These are phyloP conservation scores for Stereocaulon alpinum DNA, from an alignment of 495 filamentous ascomycete genomes.

Conservation along the genomic window DNA sequence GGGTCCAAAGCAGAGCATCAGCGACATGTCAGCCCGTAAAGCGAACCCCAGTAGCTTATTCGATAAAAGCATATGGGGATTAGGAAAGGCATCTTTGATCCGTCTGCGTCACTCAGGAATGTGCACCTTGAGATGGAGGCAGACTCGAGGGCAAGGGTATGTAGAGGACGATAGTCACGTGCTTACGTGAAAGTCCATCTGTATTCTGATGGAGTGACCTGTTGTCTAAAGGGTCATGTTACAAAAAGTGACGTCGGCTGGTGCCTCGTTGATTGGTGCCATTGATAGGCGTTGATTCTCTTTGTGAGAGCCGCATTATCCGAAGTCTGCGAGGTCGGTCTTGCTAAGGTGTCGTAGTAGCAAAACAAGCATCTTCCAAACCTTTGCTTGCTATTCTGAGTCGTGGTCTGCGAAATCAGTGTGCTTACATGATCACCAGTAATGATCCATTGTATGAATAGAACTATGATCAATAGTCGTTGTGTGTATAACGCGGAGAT, in stretches of 20 bases:
- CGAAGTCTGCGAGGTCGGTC: background rate
- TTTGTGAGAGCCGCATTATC: background rate
- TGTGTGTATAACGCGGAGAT: too few species aligned
- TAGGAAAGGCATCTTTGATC: slow-evolving; percentile 6
- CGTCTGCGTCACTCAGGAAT: slow-evolving; percentile 10
- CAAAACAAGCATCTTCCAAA: too few species aligned
- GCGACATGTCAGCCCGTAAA: slow-evolving; percentile 6
- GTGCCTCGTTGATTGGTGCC: too few species aligned
- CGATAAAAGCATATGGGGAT: background rate
- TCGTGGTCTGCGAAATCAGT: slow-evolving; percentile 9
- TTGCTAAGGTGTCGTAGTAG: too few species aligned
- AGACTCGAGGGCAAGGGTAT: slow-evolving; percentile 6
- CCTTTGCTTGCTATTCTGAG: background rate
- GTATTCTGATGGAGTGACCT: background rate
- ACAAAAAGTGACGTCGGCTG: background rate
- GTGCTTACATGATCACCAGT: too few species aligned
- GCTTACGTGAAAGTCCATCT: background rate
- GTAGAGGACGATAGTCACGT: background rate
- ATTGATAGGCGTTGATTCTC: too few species aligned
- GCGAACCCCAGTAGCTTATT: slow-evolving; percentile 11
- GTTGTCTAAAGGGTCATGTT: background rate
- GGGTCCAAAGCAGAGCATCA: background rate
- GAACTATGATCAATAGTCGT: background rate
- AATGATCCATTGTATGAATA: background rate
- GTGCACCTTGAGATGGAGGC: slow-evolving; percentile 11